A percentile compares a stretch with the other conserved stretches of the same genome.
Conservation (phyloP, 352 stramenopile genomes). For the Phytophthora sp. region DNA sequence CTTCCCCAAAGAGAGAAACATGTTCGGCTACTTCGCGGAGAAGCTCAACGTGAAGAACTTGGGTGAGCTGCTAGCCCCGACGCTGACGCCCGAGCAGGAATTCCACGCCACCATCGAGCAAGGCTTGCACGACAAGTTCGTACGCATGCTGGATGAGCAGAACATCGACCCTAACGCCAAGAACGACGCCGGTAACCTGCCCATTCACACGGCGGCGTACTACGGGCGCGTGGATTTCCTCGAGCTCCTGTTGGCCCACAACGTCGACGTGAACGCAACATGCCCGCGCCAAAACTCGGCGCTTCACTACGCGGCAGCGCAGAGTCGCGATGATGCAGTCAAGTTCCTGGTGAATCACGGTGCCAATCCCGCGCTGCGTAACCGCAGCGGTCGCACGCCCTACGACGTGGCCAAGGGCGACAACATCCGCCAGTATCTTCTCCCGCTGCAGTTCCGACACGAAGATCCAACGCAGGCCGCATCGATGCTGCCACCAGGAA, state of each 20-base stretch:
- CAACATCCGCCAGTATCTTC: conserved; percentile 82
- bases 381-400: conserved; percentile 75
- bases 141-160: conserved; percentile 70
- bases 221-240: conserved; percentile 78
- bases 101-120: conserved; percentile 82
- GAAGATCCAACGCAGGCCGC: conserved; percentile 74
- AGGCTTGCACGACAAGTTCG: conserved; percentile 75
- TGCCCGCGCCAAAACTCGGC: conserved; percentile 81
- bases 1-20: conserved; percentile 30
- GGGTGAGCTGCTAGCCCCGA: conserved; percentile 87
- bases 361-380: conserved; percentile 81
- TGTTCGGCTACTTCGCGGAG: conserved; percentile 91
- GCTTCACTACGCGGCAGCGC: conserved; percentile 82
- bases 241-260: conserved; percentile 69
- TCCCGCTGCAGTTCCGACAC: conserved; percentile 89
- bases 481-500: conserved; percentile 70
- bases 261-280: conserved; percentile 71
- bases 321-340: conserved; percentile 77
- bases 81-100: conserved; percentile 87
- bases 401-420: conserved; percentile 90
- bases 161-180: conserved; percentile 73
- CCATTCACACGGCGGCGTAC: conserved; percentile 88
- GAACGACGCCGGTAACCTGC: conserved; percentile 78
- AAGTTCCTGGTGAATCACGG: conserved; percentile 74
- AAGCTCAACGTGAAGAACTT: conserved; percentile 92